Conservation (phyloP, 805 yeast species). For the Saccharomycodes ludwigii region DNA sequence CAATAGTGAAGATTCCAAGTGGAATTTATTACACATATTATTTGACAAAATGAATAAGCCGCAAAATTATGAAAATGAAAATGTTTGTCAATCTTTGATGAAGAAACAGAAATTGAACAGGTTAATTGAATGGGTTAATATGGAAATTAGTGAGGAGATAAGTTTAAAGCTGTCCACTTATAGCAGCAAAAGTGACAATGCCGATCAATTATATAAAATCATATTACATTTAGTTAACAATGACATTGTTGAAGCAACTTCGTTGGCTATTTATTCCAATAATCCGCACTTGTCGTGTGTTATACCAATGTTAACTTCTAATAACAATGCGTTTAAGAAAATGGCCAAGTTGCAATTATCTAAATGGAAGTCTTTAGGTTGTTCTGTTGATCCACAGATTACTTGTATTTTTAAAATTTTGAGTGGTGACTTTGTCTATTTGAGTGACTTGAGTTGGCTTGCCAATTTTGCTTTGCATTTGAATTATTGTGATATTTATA, state of each 20-base stretch:
- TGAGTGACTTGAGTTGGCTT: slow-evolving; percentile 51
- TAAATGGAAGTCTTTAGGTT: slow-evolving; percentile 45
- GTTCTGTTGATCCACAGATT: slow-evolving; percentile 36
- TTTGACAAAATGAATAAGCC: slow-evolving; percentile 33
- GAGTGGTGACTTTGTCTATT: slow-evolving; percentile 33
- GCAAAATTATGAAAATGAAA: slow-evolving; percentile 13
- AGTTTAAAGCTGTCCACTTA: slow-evolving; percentile 4
- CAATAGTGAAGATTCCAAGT: slow-evolving; percentile 22
- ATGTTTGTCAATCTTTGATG: slow-evolving; percentile 14
- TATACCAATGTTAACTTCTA: slow-evolving; percentile 60
- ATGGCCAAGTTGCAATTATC: slow-evolving; percentile 51
- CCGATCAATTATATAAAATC: slow-evolving; percentile 37
- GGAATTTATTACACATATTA: slow-evolving; percentile 52
- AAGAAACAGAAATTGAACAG: slow-evolving; percentile 30
- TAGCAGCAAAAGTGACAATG: slow-evolving; percentile 21
- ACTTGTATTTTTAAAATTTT: slow-evolving; percentile 53
- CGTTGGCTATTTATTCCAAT: slow-evolving; percentile 43
- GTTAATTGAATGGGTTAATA: slow-evolving; percentile 47
- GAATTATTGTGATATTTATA: slow-evolving; percentile 47
- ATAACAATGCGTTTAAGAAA: slow-evolving; percentile 41
- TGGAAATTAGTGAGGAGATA: slow-evolving; percentile 28
- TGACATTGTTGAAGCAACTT: slow-evolving; percentile 49
- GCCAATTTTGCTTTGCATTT: slow-evolving; percentile 44
- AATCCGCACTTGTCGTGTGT: slow-evolving; percentile 63
- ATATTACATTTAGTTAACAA: slow-evolving; percentile 40